Base-by-base conservation (phyloP, 2,329 filamentous ascomycete genomes). In the Helotiales sp. region DNA sequence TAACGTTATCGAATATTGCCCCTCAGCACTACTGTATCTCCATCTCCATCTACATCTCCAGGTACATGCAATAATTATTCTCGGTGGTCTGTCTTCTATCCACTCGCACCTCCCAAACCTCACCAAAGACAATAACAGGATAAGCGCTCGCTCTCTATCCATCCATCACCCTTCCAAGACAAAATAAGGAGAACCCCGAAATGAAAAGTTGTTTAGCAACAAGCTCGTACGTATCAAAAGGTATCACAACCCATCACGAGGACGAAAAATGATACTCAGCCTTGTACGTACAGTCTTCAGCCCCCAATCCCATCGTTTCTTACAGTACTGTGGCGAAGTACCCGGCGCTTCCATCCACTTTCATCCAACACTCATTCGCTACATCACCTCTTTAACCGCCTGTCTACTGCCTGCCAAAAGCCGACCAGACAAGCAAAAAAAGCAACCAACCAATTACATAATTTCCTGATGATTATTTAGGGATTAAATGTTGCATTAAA, bases 201-300 rank as follows among this genome's bases (percentile, higher is more conserved):
- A 17, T 7, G 8, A 17, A 7, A 24, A 24, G 5, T 19, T 9
- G 27, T 46, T 10, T 24, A 46, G 40, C 40, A 10, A 46, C 19
- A 24, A 24, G 27, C 40, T 24, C 17, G 13, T 24, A 25, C 42
- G 24, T 30, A 30, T 47, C 42, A 33, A 36, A 24, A 51, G n/a
- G 51, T 54, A 54, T 54, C 55, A 49, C 46, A 54, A 47, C 22
- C 46, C 51, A 55, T 58, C 56, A 58, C 52, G 56, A 30, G 56
- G 56, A 55, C 56, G 19, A 36, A 40, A 33, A 31, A 13, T 47
- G 46, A 49, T 31, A 58, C 55, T 58, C 55, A 58, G 55, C 55
- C 55, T 54, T 58, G 55, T 52, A n/a, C n/a, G n/a, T 24, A 10
- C 19, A 13, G 40, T 36, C 30, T 44, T 33, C 22, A 34, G 31